Base-by-base conservation (phyloP, 176 grass and related monocot species). In the Canna indica region DNA sequence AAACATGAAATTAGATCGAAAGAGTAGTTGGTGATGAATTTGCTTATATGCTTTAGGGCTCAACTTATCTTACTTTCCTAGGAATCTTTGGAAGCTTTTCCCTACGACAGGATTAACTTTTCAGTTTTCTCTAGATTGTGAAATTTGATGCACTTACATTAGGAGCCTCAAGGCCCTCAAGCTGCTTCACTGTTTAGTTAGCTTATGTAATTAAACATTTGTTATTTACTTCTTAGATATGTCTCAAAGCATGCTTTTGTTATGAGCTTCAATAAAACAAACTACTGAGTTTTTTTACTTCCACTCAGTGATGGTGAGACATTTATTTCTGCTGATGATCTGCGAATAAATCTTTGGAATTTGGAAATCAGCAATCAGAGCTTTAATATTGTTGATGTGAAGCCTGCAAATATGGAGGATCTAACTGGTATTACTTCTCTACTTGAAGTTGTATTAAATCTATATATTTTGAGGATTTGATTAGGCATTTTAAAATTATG, bases 311-410 rank as follows among this genome's bases (percentile, higher is more conserved):
- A 68, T 68, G 65, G 65, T 28, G 65, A 68, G 36, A 68, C 65
- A 27, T 68, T 68, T 18, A 45, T 68, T 45, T 68, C 65, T 45
- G 65, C 65, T 42, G 65, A 68, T 68, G 65, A 68, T 45, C 65
- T 68, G 36, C 36, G 65, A 68, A 68, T 68, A 45, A 68, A 68
- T 68, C 65, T 68, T 68, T 68, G 65, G 65, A 68, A 68, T 44
- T 68, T 68, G 65, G 65, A 68, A 33, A 68, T 68, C 39, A 46
- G 65, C 39, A 68, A 14, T 45, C 65, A 68, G 38, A 68, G 65
- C 36, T 68, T 68, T 68, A 68, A 68, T 27, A 68, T 68, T 68
- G 65, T 68, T 44, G 65, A 68, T 45, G 38, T 68, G 39, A 68
- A 68, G 7, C 65, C 65, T 68, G 36, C 65, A 68, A 68, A 68